Evolutionary conservation across 2,329 filamentous ascomycete genomes (phyloP), one percentile per base, ranked within the genome.

Genomic region (Aspergillus pseudoviridinutans): DNA sequence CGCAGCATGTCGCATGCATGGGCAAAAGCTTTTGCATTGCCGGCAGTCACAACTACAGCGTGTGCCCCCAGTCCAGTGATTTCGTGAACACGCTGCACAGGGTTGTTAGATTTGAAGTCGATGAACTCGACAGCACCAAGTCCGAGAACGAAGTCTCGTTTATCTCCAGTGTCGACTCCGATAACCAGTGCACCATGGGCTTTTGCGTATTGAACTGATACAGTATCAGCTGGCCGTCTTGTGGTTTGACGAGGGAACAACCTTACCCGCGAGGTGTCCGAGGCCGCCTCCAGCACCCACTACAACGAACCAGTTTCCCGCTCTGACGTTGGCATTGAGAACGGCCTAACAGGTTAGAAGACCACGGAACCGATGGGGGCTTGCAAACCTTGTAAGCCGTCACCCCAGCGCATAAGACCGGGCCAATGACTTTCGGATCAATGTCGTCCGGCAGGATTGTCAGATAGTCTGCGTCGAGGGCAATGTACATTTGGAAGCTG

Each of bases 251-350:
- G 8, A 32, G 6, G 58, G 12, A 7, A 35, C 32, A 5, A 14
- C 17, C 70, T 47, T 58, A 77, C 75, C 74, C 56, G 77, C 77
- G 38, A 78, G 69, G 62, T 79, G 74, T 2, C 78, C 78, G n/a
- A 79, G 66, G 5, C 78, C 78, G 49, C 77, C 78, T 38, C 75
- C 77, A 14, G 78, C 78, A 9, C 78, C 77, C n/a, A 79, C 71
- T 12, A 79, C 76, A 2, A 76, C 74, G 28, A 79, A 62, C 73
- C 71, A 77, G 38, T 76, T 66, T 12, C 76, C 76, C 12, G 70
- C 61, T 49, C 72, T 70, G 51, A 78, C 58, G 41, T 74, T 71
- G 6, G 76, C 64, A 61, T 78, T 79, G 42, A 74, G 62, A 20
- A 79, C 74, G 10, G 77, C 75, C 74, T 78, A 49, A 17, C 32